Base-by-base conservation (phyloP, 352 stramenopile species). In the Phytophthora tubulina region DNA sequence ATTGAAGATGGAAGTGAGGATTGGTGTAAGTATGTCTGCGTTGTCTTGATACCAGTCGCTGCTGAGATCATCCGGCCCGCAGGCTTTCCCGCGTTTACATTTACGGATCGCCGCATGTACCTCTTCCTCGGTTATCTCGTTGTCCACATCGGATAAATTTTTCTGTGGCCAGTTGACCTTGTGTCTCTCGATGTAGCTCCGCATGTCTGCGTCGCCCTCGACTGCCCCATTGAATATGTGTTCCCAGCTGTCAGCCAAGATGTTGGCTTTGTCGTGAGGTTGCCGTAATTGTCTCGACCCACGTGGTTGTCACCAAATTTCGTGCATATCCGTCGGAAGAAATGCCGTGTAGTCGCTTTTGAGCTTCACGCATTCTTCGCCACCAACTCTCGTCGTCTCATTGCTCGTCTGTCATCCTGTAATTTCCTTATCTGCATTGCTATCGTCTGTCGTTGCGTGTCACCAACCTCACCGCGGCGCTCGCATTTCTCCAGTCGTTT, bases 311-410 rank as follows among this genome's bases (percentile, higher is more conserved):
- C 55, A 11, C 55, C 55, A 33, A 53, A 63, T 44, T 63, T 63
- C 3, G 55, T 63, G 30, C 55, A 53, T 5, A 63, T 52, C 11
- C 55, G 7, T 1, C 55, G 8, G 10, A 63, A 63, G 33, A 52
- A 63, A n/a, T 51, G 21, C 32, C 27, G 27, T 0, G 55, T 44
- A 2, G 39, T 44, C 6, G 55, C 55, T 6, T 44, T 53, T 2
- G 39, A 53, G 27, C 30, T 63, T 41, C 55, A 60, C 7, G 52
- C 52, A 8, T n/a, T 54, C 13, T 38, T 36, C 5, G 21, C 21
- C 21, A 21, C 21, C 30, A 14, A 54, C n/a, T 15, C n/a, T 6
- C 13, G 9, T 27, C 8, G 3, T 32, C 30, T 54, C 7, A 10
- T 7, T 9, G 5, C 13, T 54, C 48, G 21, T 38, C 48, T 36